Evolutionary conservation across 2,329 filamentous ascomycete genomes (phyloP), one percentile per base, ranked within the genome.

Genomic region (Colletotrichum karsti): DNA sequence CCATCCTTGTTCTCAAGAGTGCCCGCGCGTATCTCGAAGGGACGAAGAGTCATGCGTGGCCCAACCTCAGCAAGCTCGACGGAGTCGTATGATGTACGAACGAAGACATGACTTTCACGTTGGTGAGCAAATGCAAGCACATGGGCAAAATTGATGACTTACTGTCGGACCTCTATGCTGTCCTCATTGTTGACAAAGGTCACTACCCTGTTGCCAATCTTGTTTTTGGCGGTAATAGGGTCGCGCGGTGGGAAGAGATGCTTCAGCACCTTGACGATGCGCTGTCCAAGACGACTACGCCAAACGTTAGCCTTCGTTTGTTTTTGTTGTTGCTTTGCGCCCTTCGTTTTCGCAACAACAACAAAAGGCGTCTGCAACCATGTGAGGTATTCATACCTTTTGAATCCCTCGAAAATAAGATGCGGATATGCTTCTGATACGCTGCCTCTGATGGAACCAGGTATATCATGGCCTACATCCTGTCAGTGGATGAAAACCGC

Each of bases 1-100:
- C 95, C 95, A 72, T 97, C 93, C 79, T 97, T 97, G 76, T 95
- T 97, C 77, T 98, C 96, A 68, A 98, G 83, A 4, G 95, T 97
- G 15, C 96, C 95, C 59, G 91, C 92, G 51, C 95, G 88, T 69
- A 99, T 97, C 82, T 98, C 94, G 77, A 98, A 99, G 57, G 90
- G 91, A 74, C 94, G 88, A 77, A 93, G 94, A 2, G 92, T 90
- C 0, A 94, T 97, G 78, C 92, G 56, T 4, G 94, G 94, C 1
- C 93, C 93, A 51, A 95, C 93, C 77, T 95, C 93, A 15, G 91
- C 91, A 73, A 95, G 80, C 77, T 95, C 93, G 2, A 97, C 92
- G 66, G 92, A 93, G 76, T 97, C 91, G 76, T 95, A 96, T 1
- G 93, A 92, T 0, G 96, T 98, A 78, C 93, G 91, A 18, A 99